Base-by-base conservation (phyloP, 495 filamentous ascomycete genomes). In the Margaritispora aquatica region DNA sequence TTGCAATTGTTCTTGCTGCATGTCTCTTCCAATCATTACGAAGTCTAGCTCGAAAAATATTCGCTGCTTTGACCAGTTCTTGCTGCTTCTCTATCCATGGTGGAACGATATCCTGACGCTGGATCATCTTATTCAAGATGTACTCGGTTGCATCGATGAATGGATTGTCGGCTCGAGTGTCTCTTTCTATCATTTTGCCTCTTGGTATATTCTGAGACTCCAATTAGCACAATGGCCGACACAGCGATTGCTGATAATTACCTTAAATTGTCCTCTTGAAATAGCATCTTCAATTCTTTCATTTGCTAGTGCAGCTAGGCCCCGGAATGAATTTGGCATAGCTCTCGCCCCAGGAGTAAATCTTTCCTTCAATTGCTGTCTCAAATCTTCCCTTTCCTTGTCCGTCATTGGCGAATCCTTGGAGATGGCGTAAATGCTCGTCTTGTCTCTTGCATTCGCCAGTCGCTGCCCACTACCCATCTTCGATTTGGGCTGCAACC, bases 41-140 rank as follows among this genome's bases (percentile, higher is more conserved):
- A 47, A 98, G 66, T 19, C 92, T 76, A 27, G 76, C 70, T 3
- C 94, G 82, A 70, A 98, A 97, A 7, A 78, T 75, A 46, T 76
- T 78, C 7, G 85, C 77, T 13, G 88, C 82, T 55, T 78, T 83
- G 4, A 85, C 78, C 8, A 98, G 75, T 64, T 97, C 92, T 70
- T 97, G 94, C 70, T 98, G 94, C 69, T 97, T 97, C 71, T 97
- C 94, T 51, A 98, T 97, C 95, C 88, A 91, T 0, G 87, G 87
- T 0, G 88, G 88, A 2, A 88, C 84, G 47, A 90, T 84, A 10
- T 89, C 94, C 70, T 98, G 94, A 56, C 88, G 88, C 73, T 97
- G 87, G 61, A 98, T 97, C 68, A 97, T 97, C 74, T 95, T 96
- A 70, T 98, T 98, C 86, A 98, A 87, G 64, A 97, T 89, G 69